Conservation (phyloP, 73 alveolate species). For the Paramecium sonneborni region DNA sequence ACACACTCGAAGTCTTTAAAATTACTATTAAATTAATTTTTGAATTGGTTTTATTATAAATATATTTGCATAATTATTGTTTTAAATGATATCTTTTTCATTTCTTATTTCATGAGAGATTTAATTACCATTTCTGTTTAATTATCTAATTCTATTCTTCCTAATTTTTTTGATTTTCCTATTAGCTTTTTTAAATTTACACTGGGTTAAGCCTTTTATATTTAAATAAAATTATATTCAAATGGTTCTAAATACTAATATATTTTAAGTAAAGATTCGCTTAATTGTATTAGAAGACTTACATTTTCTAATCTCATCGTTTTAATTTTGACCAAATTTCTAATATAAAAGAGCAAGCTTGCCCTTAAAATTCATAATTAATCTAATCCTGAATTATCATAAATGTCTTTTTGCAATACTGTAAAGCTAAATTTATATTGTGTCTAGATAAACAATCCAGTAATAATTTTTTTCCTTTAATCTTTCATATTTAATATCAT, state of each 20-base stretch:
- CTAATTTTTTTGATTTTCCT: not conserved
- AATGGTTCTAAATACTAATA: slow-evolving; percentile 16
- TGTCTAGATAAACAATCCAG: not conserved
- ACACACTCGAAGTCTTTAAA: slow-evolving; percentile 41
- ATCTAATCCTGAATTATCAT: not conserved
- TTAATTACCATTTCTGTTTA: too few relatives aligned
- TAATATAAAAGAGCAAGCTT: not conserved
- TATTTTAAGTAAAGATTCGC: not conserved
- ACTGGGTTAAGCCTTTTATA: not conserved
- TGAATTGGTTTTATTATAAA: slow-evolving; percentile 20
- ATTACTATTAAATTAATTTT: not conserved
- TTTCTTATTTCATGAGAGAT: too few relatives aligned
- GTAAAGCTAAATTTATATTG: not conserved
- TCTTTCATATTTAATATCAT: not conserved
- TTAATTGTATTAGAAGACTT: slow-evolving; percentile 10
- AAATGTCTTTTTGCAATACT: not conserved
- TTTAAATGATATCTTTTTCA: not conserved
- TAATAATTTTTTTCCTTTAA: not conserved
- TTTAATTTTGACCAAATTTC: not conserved
- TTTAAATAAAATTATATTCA: not conserved
- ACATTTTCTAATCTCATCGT: not conserved
- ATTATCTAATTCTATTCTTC: not conserved
- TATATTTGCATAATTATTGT: not conserved
- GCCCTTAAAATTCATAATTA: slow-evolving; percentile 10
- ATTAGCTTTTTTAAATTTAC: not conserved